These are phyloP conservation scores for Fimicolochytrium jonesii DNA, from an alignment of 192 early-diverging fungal species.

Conservation along the genomic window DNA sequence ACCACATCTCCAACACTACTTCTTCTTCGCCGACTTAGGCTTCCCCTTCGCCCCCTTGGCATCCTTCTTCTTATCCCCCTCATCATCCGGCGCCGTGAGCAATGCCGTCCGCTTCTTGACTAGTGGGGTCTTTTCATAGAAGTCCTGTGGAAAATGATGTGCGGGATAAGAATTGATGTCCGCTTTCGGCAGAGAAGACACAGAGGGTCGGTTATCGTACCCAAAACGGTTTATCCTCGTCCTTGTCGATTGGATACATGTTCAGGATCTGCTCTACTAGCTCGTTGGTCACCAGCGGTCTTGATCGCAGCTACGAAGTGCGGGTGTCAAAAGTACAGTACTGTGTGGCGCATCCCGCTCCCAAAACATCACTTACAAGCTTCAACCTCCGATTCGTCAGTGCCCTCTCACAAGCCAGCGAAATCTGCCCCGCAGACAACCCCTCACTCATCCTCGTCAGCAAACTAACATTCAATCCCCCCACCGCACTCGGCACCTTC, in stretches of 20 bases:
- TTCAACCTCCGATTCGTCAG: constrained; percentile 46
- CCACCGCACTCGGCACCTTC: constrained; percentile 11
- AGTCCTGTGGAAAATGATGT: constrained; percentile 33
- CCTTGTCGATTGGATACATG: constrained; percentile 34
- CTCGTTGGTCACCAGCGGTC: constrained; percentile 44
- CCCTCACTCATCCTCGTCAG: constrained; percentile 46
- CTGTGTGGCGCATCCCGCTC: too few species aligned
- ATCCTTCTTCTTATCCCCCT: constrained; percentile 27
- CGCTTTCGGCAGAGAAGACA: not conserved
- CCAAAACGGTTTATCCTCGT: constrained; percentile 45
- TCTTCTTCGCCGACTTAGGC: too few species aligned
- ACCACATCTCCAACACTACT: not conserved
- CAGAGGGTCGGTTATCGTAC: constrained; percentile 17
- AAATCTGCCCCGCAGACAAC: constrained; percentile 40
- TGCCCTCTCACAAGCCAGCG: constrained; percentile 34
- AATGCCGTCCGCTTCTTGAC: constrained; percentile 40
- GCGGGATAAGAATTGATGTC: not conserved
- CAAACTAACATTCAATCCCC: constrained; percentile 41
- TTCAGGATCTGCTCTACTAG: constrained; percentile 50
- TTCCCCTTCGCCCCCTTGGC: constrained; percentile 30
- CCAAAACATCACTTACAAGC: constrained; percentile 19
- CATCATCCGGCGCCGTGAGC: constrained; percentile 41
- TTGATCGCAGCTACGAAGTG: constrained; percentile 37
- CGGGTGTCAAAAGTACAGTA: too few species aligned
- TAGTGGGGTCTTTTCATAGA: constrained; percentile 47